phyloP scores from a whole-genome alignment of 257 asterid genomes.

The Jacaranda mimosifolia region DNA sequence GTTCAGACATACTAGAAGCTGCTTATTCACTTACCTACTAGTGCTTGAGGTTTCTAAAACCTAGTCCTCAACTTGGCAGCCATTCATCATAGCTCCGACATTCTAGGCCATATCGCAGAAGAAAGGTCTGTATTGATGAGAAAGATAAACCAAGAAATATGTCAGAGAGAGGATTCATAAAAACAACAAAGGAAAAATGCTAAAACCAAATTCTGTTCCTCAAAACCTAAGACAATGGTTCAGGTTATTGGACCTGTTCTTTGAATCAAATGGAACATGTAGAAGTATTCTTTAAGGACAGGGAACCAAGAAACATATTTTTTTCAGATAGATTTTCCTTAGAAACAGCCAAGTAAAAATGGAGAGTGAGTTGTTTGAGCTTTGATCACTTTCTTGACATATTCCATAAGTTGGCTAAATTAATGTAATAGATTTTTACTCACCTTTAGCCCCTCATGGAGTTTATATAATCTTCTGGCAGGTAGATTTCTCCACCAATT shows the following conservation, averaged over 20 bases:
- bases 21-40: conserved; percentile 60
- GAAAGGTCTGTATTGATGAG: conserved; percentile 38
- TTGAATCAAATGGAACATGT: too few species aligned
- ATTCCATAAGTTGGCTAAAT: too few species aligned
- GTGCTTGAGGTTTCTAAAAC: conserved; percentile 23
- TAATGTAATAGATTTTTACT: conserved; percentile 1
- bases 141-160: background rate
- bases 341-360: too few species aligned
- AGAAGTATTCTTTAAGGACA: too few species aligned
- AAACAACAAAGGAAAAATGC: background rate
- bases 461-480: conserved; percentile 69
- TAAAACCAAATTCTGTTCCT: background rate
- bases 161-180: background rate
- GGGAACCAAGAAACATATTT: too few species aligned
- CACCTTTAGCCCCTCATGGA: conserved; percentile 38
- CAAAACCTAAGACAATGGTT: too few species aligned
- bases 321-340: too few species aligned
- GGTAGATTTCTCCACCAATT: conserved; percentile 93
- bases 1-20: conserved; percentile 50
- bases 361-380: too few species aligned
- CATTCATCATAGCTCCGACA: conserved; percentile 36
- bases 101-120: conserved; percentile 28
- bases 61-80: conserved; percentile 34
- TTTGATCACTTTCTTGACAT: too few species aligned
- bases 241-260: too few species aligned